Base-by-base conservation (phyloP, 305 asterid genomes). In the Andrographis paniculata region DNA sequence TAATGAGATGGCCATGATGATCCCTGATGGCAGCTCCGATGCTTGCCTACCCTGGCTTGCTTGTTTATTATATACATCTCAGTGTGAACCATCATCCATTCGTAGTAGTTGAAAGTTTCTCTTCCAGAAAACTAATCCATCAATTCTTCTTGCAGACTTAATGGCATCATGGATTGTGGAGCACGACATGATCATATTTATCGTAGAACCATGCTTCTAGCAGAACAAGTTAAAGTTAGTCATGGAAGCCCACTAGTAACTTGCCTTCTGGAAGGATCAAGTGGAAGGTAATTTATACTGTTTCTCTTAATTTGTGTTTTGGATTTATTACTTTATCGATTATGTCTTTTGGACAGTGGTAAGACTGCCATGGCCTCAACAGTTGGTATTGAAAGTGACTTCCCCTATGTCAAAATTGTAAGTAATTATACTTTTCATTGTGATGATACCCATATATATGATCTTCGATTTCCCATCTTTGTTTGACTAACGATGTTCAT, bases 351-450 rank as follows among this genome's bases (percentile, higher is more conserved):
- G 45, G 51, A 67, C 93, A 92, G 99, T 76, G 99, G 99, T 57
- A 91, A 87, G 77, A 77, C 93, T 52, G 99, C 99, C 31, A 83
- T 84, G 93, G 95, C 96, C 48, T 94, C 99, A 43, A 80, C 95
- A 22, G 59, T 87, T 56, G 96, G 99, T 38, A 78, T 91, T 58
- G 82, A 80, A 48, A 91, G 99, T 53, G 95, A 84, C 59, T 91
- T 78, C 65, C 99, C 96, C 42, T 87, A 77, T 63, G 96, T 87
- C 71, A 91, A 87, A 78, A 81, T 91, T 59, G 99, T 91, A 72
- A 80, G 99, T 70, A 40, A 55, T 51, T 66, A 59, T 59, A 36
- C 30, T 58, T 39, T 45, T 45, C 48, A 31, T 39, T 43, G 23
- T 48, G 53, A 14, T 20, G 4, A 40, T 58, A 17, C 38, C 36